These are phyloP conservation scores for Saussurea involucrata DNA, from an alignment of 129 eudicot species.

Conservation along the genomic window DNA sequence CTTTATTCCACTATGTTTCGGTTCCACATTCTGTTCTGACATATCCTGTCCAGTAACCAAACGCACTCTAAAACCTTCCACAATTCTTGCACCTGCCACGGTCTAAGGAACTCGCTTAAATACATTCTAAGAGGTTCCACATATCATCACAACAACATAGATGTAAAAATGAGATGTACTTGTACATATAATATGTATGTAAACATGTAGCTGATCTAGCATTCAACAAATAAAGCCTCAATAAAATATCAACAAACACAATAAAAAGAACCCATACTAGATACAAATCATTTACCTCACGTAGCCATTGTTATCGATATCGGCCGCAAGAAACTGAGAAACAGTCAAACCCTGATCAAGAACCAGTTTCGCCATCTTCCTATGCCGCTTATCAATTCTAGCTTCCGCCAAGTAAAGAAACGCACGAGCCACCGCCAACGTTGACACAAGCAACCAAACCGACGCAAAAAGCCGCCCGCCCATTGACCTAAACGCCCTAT, in stretches of 20 bases:
- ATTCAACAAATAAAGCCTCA: not conserved
- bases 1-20: no score
- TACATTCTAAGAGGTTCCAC: not conserved
- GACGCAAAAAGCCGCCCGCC: slow-evolving; percentile 81
- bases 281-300: slow-evolving; percentile 50
- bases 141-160: not conserved
- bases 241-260: not conserved
- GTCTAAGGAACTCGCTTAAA: not conserved
- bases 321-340: slow-evolving; percentile 95
- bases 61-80: not conserved
- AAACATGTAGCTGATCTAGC: not conserved
- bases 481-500: slow-evolving; percentile 70
- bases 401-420: slow-evolving; percentile 97
- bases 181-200: not conserved
- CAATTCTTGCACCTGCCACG: not conserved
- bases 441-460: slow-evolving; percentile 93
- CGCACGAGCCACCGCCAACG: slow-evolving; percentile 96
- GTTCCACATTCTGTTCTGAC: no score
- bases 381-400: slow-evolving; percentile 87
- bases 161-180: not conserved
- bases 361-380: slow-evolving; percentile 92
- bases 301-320: slow-evolving; percentile 85
- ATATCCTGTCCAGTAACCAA: no score
- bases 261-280: not conserved
- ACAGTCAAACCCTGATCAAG: slow-evolving; percentile 93